A percentile compares a stretch with the other conserved stretches of the same genome.
Conservation (phyloP, 192 early-diverging fungal genomes). For the Backusella macrospora region DNA sequence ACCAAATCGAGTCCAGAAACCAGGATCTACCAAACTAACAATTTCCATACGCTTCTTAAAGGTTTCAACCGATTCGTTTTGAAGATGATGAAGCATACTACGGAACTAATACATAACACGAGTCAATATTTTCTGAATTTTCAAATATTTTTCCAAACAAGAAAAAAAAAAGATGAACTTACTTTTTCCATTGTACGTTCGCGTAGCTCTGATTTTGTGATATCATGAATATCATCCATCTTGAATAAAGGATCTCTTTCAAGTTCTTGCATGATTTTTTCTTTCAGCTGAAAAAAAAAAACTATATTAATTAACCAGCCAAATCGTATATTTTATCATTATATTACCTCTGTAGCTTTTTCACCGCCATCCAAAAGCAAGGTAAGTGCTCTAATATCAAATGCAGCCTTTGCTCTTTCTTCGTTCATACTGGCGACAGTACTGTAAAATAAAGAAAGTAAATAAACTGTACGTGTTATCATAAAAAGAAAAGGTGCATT, state of each 20-base stretch:
- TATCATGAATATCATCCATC: slow-evolving; percentile 79
- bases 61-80: slow-evolving; percentile 68
- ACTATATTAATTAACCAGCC: neutral
- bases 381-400: slow-evolving; percentile 79
- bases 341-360: slow-evolving; percentile 47
- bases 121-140: too few relatives aligned
- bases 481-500: neutral
- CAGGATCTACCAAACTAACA: slow-evolving; percentile 81
- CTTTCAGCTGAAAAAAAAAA: slow-evolving; percentile 52
- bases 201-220: slow-evolving; percentile 74
- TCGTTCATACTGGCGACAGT: slow-evolving; percentile 54
- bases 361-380: slow-evolving; percentile 83
- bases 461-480: neutral
- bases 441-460: slow-evolving; percentile 5
- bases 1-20: slow-evolving; percentile 90
- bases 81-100: slow-evolving; percentile 70
- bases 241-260: slow-evolving; percentile 85
- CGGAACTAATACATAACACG: slow-evolving; percentile 45
- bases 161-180: slow-evolving; percentile 16
- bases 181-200: slow-evolving; percentile 87
- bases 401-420: slow-evolving; percentile 77
- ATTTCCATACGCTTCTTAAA: slow-evolving; percentile 82
- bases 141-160: neutral
- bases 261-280: slow-evolving; percentile 82
- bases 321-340: neutral